These are phyloP conservation scores for Fonsecaea multimorphosa DNA, from an alignment of 2,329 filamentous ascomycete species.

Conservation along the genomic window DNA sequence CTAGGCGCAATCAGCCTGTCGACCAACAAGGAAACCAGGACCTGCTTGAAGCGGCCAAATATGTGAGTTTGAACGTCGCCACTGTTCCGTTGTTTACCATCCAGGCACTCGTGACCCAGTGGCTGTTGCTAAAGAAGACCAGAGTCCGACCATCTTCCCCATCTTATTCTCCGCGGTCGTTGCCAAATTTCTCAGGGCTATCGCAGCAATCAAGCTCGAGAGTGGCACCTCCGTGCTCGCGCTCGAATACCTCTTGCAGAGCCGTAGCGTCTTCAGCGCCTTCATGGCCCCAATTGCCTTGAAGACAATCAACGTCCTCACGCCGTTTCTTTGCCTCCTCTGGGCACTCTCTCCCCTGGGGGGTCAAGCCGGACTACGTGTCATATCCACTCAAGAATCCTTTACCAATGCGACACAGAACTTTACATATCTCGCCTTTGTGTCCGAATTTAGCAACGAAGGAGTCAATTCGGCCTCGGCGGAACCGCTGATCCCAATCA, in stretches of 20 bases:
- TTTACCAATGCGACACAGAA: conserved; percentile 12
- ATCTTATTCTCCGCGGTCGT: conserved; percentile 23
- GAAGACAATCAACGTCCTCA: conserved; percentile 10
- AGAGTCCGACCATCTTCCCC: conserved; percentile 25
- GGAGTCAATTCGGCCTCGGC: conserved; percentile 13
- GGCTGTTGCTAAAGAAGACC: not conserved
- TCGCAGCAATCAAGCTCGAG: conserved; percentile 14
- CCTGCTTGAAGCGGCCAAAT: conserved; percentile 15
- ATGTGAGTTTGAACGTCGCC: conserved; percentile 4
- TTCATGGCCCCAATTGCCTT: conserved; percentile 10
- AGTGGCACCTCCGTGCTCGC: conserved; percentile 8
- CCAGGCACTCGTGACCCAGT: not conserved
- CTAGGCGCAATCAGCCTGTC: conserved; percentile 11
- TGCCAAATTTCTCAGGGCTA: conserved; percentile 14
- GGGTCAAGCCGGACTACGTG: conserved; percentile 16
- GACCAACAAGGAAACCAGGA: conserved; percentile 7
- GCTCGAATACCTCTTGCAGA: conserved; percentile 18
- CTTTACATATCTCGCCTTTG: conserved; percentile 18
- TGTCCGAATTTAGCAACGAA: conserved; percentile 13
- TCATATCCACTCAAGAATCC: conserved; percentile 10
- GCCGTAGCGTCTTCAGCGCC: conserved; percentile 11
- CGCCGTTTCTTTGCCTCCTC: conserved; percentile 8
- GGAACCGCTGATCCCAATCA: conserved; percentile 14
- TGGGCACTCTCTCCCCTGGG: conserved; percentile 18
- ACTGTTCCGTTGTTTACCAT: not conserved